phyloP scores from a whole-genome alignment of 192 early-diverging fungal species.

The Backusella liffmaniae region DNA sequence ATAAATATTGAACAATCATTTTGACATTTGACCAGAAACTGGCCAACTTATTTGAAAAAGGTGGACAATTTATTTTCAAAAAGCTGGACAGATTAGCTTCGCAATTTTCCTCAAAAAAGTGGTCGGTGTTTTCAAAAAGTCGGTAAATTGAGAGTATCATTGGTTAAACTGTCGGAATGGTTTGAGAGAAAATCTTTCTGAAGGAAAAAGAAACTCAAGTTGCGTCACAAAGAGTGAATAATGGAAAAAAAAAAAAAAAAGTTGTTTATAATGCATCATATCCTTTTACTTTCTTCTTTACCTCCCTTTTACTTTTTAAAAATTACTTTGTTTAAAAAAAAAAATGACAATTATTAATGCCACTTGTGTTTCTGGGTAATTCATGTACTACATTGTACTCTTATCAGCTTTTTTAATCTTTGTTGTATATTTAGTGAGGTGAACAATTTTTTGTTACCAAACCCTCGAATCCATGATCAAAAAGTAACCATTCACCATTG shows the following conservation, averaged over 20 bases:
- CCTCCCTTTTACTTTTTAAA: background rate
- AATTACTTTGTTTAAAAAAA: background rate
- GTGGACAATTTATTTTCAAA: too few species aligned
- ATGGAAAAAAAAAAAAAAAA: background rate
- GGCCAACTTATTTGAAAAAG: too few species aligned
- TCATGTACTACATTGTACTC: too few species aligned
- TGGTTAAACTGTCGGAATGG: background rate
- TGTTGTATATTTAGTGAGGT: background rate
- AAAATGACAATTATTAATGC: constrained; percentile 26
- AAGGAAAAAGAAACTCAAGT: background rate
- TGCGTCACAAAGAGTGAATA: background rate
- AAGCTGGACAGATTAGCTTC: too few species aligned
- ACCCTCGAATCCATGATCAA: constrained; percentile 68
- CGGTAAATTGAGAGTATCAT: too few species aligned
- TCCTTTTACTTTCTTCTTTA: background rate
- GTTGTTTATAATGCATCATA: constrained; percentile 8
- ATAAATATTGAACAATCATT: too few species aligned
- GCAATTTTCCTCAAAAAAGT: too few species aligned
- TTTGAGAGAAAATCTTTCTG: background rate
- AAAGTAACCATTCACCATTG: constrained; percentile 92
- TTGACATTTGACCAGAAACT: too few species aligned
- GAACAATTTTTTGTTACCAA: constrained; percentile 48
- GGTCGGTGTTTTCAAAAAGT: too few species aligned
- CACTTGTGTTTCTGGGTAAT: constrained; percentile 22
- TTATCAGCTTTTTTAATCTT: background rate